Percentiles rank a stretch among this genome's conserved stretches.
Conservation (phyloP, 2,329 filamentous ascomycete genomes). For the Aspergillus ruber region DNA sequence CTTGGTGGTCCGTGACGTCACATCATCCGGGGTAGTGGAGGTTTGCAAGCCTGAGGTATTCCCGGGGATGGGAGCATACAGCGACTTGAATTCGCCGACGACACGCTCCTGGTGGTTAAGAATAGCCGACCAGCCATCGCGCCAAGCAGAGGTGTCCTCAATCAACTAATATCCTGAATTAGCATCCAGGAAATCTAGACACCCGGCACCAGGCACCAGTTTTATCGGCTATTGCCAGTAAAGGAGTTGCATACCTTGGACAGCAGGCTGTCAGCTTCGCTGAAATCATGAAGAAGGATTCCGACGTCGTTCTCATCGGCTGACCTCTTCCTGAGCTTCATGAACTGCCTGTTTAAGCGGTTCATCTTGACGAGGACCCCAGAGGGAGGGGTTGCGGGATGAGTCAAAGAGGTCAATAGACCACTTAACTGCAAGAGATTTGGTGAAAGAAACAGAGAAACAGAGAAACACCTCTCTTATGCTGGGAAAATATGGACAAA, state of each 20-base stretch:
- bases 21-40: slow-evolving; percentile 54
- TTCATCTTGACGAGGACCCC: slow-evolving; percentile 24
- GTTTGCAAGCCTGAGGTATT: slow-evolving; percentile 51
- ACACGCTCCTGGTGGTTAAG: slow-evolving; percentile 62
- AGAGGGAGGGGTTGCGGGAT: background rate
- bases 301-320: slow-evolving; percentile 73
- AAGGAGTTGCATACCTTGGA: slow-evolving; percentile 51
- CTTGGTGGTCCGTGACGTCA: slow-evolving; percentile 58
- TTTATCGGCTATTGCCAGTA: background rate
- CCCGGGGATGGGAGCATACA: slow-evolving; percentile 72
- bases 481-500: background rate
- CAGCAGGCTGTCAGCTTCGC: slow-evolving; percentile 69
- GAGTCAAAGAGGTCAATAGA: background rate
- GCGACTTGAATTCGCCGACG: slow-evolving; percentile 59
- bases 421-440: background rate
- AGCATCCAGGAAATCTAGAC: slow-evolving; percentile 3
- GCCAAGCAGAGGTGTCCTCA: slow-evolving; percentile 68
- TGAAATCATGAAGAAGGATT: slow-evolving; percentile 69
- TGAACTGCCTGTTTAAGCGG: slow-evolving; percentile 64
- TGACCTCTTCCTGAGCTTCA: slow-evolving; percentile 62
- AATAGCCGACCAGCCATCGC: slow-evolving; percentile 70
- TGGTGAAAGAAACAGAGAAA: background rate
- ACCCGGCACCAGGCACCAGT: background rate
- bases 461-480: background rate
- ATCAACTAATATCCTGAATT: slow-evolving; percentile 53